Percentiles rank a stretch among this genome's conserved stretches.
Evolutionary conservation across 192 early-diverging fungal species (phyloP).

Genomic region (Bifiguratus adelaidae): DNA sequence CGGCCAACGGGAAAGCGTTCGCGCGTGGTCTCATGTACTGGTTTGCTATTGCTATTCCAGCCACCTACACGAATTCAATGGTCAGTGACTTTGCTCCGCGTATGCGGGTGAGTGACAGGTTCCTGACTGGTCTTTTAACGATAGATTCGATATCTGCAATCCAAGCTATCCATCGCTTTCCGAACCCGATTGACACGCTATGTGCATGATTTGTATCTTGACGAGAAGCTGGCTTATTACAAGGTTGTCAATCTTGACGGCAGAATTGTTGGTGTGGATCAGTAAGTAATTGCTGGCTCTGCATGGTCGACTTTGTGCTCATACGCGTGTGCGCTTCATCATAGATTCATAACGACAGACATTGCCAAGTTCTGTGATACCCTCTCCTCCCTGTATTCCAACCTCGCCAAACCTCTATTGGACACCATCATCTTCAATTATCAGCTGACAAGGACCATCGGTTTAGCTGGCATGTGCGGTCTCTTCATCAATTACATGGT

Average conservation of each 20-base stretch:
- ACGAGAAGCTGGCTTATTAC: constrained; percentile 79
- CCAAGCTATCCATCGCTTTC: constrained; percentile 66
- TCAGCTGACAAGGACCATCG: constrained; percentile 81
- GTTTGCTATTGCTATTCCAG: constrained; percentile 91
- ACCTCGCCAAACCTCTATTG: constrained; percentile 89
- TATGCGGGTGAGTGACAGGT: neutral
- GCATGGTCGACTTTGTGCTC: neutral
- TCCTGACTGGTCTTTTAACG: neutral
- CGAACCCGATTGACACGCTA: constrained; percentile 80
- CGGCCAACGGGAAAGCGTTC: constrained; percentile 72
- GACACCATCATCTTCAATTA: constrained; percentile 92
- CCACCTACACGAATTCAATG: constrained; percentile 98
- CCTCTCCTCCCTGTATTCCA: constrained; percentile 86
- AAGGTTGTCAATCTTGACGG: constrained; percentile 85
- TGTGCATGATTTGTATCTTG: constrained; percentile 77
- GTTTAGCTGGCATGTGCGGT: constrained; percentile 69
- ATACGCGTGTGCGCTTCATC: neutral
- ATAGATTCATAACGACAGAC: constrained; percentile 71
- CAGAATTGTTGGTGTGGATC: constrained; percentile 80
- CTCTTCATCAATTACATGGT: constrained; percentile 72
- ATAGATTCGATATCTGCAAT: constrained; percentile 58
- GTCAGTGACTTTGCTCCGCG: constrained; percentile 42
- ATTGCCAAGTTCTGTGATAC: constrained; percentile 86
- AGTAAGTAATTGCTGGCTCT: constrained; percentile 26
- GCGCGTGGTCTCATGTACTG: constrained; percentile 70